Evolutionary conservation across 208 protist genomes (phyloP), one percentile per base, ranked within the genome.

Genomic region (Trypanosoma scelopori): DNA sequence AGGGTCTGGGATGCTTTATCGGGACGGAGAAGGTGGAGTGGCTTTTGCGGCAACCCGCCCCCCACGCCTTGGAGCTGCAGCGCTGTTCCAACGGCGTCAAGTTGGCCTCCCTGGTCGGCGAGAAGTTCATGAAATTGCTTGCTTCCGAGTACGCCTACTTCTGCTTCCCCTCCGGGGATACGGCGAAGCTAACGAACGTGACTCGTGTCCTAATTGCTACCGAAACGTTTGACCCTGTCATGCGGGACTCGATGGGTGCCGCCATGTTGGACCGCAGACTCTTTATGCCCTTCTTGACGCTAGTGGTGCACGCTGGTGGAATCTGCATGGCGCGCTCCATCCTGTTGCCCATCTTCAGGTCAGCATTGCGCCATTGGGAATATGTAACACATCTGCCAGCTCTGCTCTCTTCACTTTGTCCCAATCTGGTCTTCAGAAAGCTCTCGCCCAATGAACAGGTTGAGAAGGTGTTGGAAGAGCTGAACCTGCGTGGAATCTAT

Each of bases 131-230:
- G 0, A 84, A 87, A 52, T 62, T 69, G 50, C 46, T 77, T 23
- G 74, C 78, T 9, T 81, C 75, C 16, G 75, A 87, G 64, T 83
- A 76, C 63, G 71, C 82, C 6, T 74, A 35, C 51, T 37, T 79
- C n/a, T 9, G 28, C 3, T 63, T 59, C 35, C 39, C 78, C 3
- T 12, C 25, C 0, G 71, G 22, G 2, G 75, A 70, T 55, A 84
- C 75, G 0, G 52, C 30, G 22, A 63, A 70, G 43, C 67, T 81
- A 13, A 82, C 82, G 0, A 59, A 47, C 30, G 66, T 58, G 47
- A 74, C 67, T 7, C 70, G 67, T 53, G 57, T 58, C n/a, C 67
- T 87, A 13, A 39, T 79, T 15, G 62, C 53, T 28, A 30, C 62
- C 13, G 75, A 75, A 0, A 69, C 56, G 18, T 60, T 75, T 16